These are phyloP conservation scores for Dothideomycetidae sp. DNA, from an alignment of 2,329 filamentous ascomycete species.

Conservation along the genomic window DNA sequence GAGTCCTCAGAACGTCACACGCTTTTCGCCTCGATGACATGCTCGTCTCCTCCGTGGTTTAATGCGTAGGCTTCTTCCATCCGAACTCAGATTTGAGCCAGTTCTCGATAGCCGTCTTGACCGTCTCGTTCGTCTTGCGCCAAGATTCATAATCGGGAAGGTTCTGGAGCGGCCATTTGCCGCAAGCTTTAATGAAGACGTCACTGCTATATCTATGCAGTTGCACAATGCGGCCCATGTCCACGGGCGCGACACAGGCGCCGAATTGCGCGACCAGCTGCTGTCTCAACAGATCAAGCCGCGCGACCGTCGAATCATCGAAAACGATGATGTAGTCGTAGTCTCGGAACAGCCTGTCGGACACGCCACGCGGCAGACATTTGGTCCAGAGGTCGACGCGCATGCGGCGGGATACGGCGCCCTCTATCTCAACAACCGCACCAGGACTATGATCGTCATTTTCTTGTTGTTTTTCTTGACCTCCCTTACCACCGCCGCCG, in stretches of 20 bases:
- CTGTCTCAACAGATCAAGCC: neutral
- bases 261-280: constrained; percentile 1
- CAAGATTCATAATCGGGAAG: constrained; percentile 1
- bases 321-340: constrained; percentile 7
- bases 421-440: no score
- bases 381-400: neutral
- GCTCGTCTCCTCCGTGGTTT: no score
- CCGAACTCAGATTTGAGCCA: constrained; percentile 5
- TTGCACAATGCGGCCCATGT: neutral
- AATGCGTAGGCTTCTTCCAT: constrained; percentile 4
- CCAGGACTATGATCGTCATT: neutral
- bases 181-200: neutral
- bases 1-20: no score
- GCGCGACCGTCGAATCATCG: neutral
- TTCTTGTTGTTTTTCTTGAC: no score
- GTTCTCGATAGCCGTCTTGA: constrained; percentile 7
- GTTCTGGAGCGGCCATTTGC: neutral
- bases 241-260: neutral
- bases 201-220: constrained; percentile 2
- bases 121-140: constrained; percentile 1
- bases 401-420: neutral
- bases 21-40: no score
- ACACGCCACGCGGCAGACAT: neutral
- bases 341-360: constrained; percentile 3
- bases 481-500: no score